Evolutionary conservation across 768 basidiomycete genomes (phyloP), one percentile per base, ranked within the genome.

Genomic region (Mycena alexandri): DNA sequence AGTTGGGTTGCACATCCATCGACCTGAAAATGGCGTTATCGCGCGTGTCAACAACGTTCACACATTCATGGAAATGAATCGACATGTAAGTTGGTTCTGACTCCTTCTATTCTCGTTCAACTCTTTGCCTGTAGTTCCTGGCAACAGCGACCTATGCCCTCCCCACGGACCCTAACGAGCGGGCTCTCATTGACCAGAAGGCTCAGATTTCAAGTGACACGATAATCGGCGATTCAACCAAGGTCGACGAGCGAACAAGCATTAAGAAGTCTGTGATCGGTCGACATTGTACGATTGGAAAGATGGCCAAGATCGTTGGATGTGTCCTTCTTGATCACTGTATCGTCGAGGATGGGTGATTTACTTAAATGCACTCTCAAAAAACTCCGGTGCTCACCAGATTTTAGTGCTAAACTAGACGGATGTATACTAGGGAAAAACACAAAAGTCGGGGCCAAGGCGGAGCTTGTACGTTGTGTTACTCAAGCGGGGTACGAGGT

Each of bases 261-360:
- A 90, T 98, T 75, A 97, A 95, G 76, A 89, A 89, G 72, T 90
- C 88, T 2, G 83, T 93, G 19, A 86, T 95, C 34, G 94, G 94
- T 11, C 85, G 90, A 65, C 95, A 96, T 75, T 96, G 94, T 71
- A 80, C 89, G 17, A 91, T 96, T 59, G 94, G 94, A 3, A 91
- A 88, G 76, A 91, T 91, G 84, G 92, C 87, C n/a, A 93, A 89
- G 77, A 89, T 98, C 52, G 84, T 83, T 3, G 92, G 93, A 13
- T 96, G 93, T 71, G 86, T 97, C 9, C 76, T 98, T 24, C 84
- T 96, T 70, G 96, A 98, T 74, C 95, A 97, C 73, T 96, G 95
- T 72, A 86, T 93, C 5, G 81, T 98, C 14, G 92, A 87, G 47
- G 95, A 97, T 64, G 94, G 95, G 96, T 95, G 69, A 74, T 88